A percentile compares a stretch with the other conserved stretches of the same genome.
Evolutionary conservation across 305 asterid genomes (phyloP).

Genomic region (Caryopteris hybrid): DNA sequence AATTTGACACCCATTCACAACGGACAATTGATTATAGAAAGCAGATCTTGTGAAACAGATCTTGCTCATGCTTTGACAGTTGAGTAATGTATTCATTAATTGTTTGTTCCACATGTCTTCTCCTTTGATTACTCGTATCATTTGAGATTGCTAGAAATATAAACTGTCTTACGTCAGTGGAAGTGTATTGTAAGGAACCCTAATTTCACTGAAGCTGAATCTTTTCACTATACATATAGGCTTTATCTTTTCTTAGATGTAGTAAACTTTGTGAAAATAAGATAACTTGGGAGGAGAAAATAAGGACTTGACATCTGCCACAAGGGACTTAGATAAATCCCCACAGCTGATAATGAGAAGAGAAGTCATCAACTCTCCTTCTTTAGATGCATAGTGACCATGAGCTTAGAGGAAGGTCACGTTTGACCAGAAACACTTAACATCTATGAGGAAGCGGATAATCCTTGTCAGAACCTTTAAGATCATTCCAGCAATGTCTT

Average conservation of each 20-base stretch:
- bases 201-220: too few species aligned
- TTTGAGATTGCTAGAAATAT: neutral
- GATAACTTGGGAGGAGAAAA: neutral
- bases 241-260: neutral
- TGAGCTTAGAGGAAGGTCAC: neutral
- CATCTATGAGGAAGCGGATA: neutral
- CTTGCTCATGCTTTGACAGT: neutral
- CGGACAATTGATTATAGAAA: neutral
- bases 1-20: neutral
- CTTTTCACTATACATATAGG: too few species aligned
- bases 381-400: neutral
- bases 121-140: neutral
- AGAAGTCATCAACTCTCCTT: neutral
- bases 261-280: neutral
- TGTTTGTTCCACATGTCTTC: neutral
- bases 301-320: neutral
- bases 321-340: neutral
- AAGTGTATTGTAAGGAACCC: neutral
- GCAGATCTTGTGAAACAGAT: constrained; percentile 1
- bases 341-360: neutral
- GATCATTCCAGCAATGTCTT: neutral
- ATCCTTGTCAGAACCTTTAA: neutral
- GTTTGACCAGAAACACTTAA: neutral
- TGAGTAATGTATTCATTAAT: neutral
- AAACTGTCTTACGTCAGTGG: too few species aligned